Evolutionary conservation across 495 filamentous ascomycete genomes (phyloP), one percentile per base, ranked within the genome.

Genomic region (Aspergillus diversus): DNA sequence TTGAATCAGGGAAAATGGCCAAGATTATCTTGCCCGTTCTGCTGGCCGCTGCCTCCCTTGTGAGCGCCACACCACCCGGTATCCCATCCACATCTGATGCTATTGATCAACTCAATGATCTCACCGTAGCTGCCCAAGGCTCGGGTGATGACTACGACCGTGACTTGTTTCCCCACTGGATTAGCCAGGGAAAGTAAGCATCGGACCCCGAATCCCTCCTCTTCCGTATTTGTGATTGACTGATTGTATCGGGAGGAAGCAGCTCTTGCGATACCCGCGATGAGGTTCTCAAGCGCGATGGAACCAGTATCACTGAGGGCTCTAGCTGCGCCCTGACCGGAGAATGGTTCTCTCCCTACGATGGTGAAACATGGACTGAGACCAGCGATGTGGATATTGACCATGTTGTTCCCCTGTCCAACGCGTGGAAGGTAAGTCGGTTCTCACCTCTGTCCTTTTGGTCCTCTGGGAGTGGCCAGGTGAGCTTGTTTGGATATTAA

Each of bases 381-480:
- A 79, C 87, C 0, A 82, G 81, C 7, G 89, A 92, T 71, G 63
- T 92, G 2, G 87, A 92, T 65, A 91, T 92, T 59, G 90, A 92
- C 67, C 90, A 92, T 71, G 76, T 92, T 70, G 89, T 92, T 15
- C 89, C 90, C 0, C 68, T 92, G 48, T 85, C 84, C 66, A 88
- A 91, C 69, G 89, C 90, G 7, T 92, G 89, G 90, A 86, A 87
- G 67, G 85, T 88, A 62, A 33, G 27, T 12, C 21, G 53, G 15
- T 31, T 35, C 49, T 60, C 37, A 1, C 4, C 13, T 46, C 12
- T 17, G 33, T 43, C 27, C 49, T 17, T 21, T 15, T 42, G 5
- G 11, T 49, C 15, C 8, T 21, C 15, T 49, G 3, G 13, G 8
- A n/a, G 17, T 21, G 46, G 17, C 8, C 17, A 49, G 46, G 17